These are phyloP conservation scores for Zygoascus hellenicus DNA, from an alignment of 1,139 yeast species.

Conservation along the genomic window DNA sequence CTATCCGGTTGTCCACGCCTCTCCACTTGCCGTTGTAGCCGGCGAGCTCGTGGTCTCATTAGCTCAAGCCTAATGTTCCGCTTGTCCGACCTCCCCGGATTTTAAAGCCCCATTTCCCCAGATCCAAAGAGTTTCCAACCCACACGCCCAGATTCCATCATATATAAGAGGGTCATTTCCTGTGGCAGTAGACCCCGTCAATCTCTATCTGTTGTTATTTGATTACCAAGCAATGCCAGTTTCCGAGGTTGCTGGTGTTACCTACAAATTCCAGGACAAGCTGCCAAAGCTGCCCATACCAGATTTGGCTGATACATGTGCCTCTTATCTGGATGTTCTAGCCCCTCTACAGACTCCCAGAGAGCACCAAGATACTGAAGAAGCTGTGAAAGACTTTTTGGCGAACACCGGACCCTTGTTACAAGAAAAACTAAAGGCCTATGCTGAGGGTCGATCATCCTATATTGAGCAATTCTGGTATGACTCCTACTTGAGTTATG, in stretches of 20 bases:
- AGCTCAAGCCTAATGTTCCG: neutral
- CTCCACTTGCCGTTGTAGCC: constrained; percentile 1
- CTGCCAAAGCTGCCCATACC: constrained; percentile 74
- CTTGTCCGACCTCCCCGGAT: constrained; percentile 2
- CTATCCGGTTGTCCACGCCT: neutral
- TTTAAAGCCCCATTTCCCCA: constrained; percentile 7
- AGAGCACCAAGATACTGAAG: constrained; percentile 57
- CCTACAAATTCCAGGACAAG: constrained; percentile 53
- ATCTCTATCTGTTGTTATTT: neutral
- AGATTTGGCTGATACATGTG: constrained; percentile 57
- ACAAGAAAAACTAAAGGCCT: constrained; percentile 57
- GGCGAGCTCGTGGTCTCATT: neutral
- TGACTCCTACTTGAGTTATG: constrained; percentile 80
- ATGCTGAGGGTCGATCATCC: constrained; percentile 59
- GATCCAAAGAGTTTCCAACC: neutral
- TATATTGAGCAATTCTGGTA: constrained; percentile 93
- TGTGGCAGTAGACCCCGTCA: neutral
- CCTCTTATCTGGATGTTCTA: constrained; percentile 56
- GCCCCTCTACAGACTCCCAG: constrained; percentile 70
- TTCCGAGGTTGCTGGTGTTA: constrained; percentile 24
- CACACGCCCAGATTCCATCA: neutral
- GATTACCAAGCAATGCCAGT: constrained; percentile 3
- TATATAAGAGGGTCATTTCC: neutral
- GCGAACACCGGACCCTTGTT: constrained; percentile 54
- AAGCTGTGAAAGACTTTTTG: constrained; percentile 56